Base-by-base conservation (phyloP, 352 stramenopile genomes). In the Globisporangium viniferum region DNA sequence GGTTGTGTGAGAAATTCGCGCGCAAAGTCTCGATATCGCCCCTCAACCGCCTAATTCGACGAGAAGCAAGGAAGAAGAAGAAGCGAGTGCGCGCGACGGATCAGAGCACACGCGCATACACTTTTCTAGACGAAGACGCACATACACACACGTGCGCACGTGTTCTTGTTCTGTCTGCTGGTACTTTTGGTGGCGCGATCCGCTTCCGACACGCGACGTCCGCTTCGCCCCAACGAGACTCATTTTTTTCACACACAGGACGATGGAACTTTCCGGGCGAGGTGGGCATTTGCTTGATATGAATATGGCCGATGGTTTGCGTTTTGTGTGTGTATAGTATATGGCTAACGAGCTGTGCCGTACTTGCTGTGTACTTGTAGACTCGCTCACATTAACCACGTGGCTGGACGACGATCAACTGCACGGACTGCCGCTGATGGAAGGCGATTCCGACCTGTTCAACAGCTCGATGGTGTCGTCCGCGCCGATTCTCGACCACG, bases 351-450 rank as follows among this genome's bases (percentile, higher is more conserved):
- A n/a, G 5, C 2, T 49, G 35, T 12, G 9, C 9, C 2, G 14
- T 5, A n/a, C 15, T 20, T n/a, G 41, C 15, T 24, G 65, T 67
- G 3, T 33, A 33, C 66, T 75, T 33, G 75, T 66, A 61, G 70
- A 84, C 46, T 81, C 69, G 22, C 73, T 67, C 1, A 67, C 79
- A 20, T 63, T 78, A 57, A 71, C 75, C 51, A 69, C 78, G 24
- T 82, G 75, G 66, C 63, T 89, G 14, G 78, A 89, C 51, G 80
- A 91, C 58, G 80, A 84, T 65, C 70, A 86, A 46, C 72, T 86
- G 5, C 71, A 72, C 58, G 69, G 75, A 46, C 39, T 74, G 33
- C 44, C 83, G 29, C 65, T 77, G 6, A 69, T 73, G 1, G 46
- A 66, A 9, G 58, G 48, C 10, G 55, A 73, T 44, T 70, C 82